phyloP scores from a whole-genome alignment of 768 basidiomycete species.

The Termitomyces bulborhizus region DNA sequence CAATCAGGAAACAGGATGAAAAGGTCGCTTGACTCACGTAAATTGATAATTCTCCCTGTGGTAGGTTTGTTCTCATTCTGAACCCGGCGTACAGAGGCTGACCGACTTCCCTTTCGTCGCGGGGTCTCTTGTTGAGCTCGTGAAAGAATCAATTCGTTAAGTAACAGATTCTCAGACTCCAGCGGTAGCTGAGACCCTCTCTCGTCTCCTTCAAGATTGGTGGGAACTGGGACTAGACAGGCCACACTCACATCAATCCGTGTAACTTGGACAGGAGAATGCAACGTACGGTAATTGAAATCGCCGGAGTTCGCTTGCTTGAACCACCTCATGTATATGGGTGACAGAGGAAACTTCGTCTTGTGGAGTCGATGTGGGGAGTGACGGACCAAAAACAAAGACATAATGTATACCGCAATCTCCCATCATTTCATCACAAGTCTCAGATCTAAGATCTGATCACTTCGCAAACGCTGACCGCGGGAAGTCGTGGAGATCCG shows the following conservation, averaged over 20 bases:
- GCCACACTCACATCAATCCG: neutral
- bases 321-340: constrained; percentile 1
- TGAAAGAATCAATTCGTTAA: neutral
- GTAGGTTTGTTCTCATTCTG: neutral
- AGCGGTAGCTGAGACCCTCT: neutral
- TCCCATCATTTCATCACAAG: neutral
- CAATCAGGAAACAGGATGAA: neutral
- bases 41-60: neutral
- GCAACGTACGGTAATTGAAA: neutral
- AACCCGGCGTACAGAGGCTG: neutral
- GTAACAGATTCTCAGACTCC: neutral
- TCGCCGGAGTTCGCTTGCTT: neutral
- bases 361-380: neutral
- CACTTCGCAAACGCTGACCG: no score
- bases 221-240: neutral
- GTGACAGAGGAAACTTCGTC: no score
- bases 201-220: neutral
- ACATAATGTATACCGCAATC: neutral
- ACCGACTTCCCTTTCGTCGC: neutral
- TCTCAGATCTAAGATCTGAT: neutral
- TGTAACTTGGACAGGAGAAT: neutral
- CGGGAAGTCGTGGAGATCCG: no score
- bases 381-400: neutral
- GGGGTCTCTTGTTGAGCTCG: neutral
- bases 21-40: neutral